phyloP scores from a whole-genome alignment of 805 yeast species.

The Wickerhamomyces canadensis region DNA sequence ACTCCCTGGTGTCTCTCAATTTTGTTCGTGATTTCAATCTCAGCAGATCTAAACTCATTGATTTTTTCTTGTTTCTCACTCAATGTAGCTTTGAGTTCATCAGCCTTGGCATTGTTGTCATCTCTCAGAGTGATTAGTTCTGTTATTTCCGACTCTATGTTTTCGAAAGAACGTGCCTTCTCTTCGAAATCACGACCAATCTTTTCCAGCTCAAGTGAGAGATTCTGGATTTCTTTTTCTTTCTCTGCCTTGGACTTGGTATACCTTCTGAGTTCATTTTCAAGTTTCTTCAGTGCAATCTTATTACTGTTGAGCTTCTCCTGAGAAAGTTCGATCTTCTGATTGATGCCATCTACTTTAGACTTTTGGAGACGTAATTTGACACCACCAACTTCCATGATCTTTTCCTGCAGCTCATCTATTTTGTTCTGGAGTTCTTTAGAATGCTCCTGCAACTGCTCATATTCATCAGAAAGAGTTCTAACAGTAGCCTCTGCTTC shows the following conservation, averaged over 20 bases:
- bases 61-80: conserved; percentile 38
- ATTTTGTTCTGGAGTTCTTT: conserved; percentile 52
- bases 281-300: conserved; percentile 51
- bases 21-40: conserved; percentile 60
- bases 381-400: conserved; percentile 90
- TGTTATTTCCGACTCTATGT: conserved; percentile 30
- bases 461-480: conserved; percentile 35
- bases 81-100: conserved; percentile 34
- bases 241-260: conserved; percentile 41
- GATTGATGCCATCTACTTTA: conserved; percentile 70
- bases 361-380: conserved; percentile 73
- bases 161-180: conserved; percentile 22
- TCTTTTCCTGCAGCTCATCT: conserved; percentile 59
- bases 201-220: conserved; percentile 29
- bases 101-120: conserved; percentile 35
- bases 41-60: conserved; percentile 55
- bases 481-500: conserved; percentile 28
- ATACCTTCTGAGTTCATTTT: conserved; percentile 56
- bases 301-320: conserved; percentile 54
- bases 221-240: conserved; percentile 38
- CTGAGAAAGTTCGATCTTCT: conserved; percentile 54
- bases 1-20: conserved; percentile 49
- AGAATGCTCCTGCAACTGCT: conserved; percentile 46
- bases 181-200: conserved; percentile 26
- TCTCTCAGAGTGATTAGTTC: conserved; percentile 28